Evolutionary conservation across 805 yeast genomes (phyloP).

Genomic region (Ascoidea tarda): DNA sequence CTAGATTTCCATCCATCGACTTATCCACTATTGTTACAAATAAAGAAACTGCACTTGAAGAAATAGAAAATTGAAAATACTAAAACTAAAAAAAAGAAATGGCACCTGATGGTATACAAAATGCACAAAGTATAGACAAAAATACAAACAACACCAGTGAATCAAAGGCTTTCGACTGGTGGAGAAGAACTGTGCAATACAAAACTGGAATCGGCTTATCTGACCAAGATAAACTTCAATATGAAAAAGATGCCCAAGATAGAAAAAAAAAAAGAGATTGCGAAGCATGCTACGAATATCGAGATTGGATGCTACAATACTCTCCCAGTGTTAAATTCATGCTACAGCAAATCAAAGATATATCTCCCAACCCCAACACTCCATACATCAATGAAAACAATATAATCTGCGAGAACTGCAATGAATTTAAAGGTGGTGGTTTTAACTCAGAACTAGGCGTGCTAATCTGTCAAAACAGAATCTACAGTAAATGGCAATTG

Average conservation of each 20-base stretch:
- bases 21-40: neutral
- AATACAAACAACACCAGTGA: constrained; percentile 8
- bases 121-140: no score
- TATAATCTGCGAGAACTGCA: constrained; percentile 72
- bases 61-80: no score
- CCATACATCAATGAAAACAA: constrained; percentile 34
- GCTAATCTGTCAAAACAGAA: constrained; percentile 72
- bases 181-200: constrained; percentile 62
- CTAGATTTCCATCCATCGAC: neutral
- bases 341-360: constrained; percentile 66
- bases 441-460: constrained; percentile 86
- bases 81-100: no score
- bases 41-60: no score
- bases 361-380: constrained; percentile 21
- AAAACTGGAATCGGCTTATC: constrained; percentile 55
- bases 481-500: constrained; percentile 59
- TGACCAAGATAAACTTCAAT: constrained; percentile 34
- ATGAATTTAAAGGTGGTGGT: constrained; percentile 79
- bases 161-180: constrained; percentile 55
- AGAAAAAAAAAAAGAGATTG: constrained; percentile 42
- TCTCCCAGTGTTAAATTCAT: constrained; percentile 82
- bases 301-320: constrained; percentile 67
- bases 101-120: neutral
- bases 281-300: constrained; percentile 51
- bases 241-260: constrained; percentile 37